Conservation (phyloP, 2,329 filamentous ascomycete species). For the Fonsecaea pugnacius region DNA sequence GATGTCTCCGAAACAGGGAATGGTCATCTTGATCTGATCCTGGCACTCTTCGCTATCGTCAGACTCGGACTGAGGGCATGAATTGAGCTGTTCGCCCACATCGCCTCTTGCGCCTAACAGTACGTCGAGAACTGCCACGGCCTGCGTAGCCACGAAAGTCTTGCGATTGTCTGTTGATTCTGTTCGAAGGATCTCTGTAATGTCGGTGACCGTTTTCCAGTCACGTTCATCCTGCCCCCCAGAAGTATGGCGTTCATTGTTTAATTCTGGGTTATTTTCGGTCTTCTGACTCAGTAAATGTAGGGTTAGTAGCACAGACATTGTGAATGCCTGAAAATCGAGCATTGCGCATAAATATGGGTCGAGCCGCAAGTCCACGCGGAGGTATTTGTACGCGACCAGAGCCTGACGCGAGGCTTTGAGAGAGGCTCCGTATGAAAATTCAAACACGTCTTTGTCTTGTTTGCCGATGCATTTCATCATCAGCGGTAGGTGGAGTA, state of each 20-base stretch:
- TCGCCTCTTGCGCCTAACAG: not conserved
- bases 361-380: constrained; percentile 8
- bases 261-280: not conserved
- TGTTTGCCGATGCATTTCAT: constrained; percentile 5
- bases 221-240: not conserved
- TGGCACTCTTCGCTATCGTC: not conserved
- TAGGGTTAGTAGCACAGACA: constrained; percentile 8
- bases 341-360: constrained; percentile 15
- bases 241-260: not conserved
- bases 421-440: constrained; percentile 5
- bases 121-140: not conserved
- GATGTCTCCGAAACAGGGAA: constrained; percentile 19
- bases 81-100: not conserved
- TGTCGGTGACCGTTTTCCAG: not conserved
- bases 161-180: not conserved
- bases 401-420: constrained; percentile 9
- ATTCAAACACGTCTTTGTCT: constrained; percentile 2
- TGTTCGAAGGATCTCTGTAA: constrained; percentile 1
- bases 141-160: constrained; percentile 1
- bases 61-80: not conserved
- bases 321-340: constrained; percentile 15
- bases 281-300: constrained; percentile 4
- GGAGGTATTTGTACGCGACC: constrained; percentile 11
- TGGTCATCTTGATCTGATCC: not conserved
- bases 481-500: constrained; percentile 15